These are phyloP conservation scores for Stachybotrys chartarum DNA, from an alignment of 2,329 filamentous ascomycete genomes.

Conservation along the genomic window DNA sequence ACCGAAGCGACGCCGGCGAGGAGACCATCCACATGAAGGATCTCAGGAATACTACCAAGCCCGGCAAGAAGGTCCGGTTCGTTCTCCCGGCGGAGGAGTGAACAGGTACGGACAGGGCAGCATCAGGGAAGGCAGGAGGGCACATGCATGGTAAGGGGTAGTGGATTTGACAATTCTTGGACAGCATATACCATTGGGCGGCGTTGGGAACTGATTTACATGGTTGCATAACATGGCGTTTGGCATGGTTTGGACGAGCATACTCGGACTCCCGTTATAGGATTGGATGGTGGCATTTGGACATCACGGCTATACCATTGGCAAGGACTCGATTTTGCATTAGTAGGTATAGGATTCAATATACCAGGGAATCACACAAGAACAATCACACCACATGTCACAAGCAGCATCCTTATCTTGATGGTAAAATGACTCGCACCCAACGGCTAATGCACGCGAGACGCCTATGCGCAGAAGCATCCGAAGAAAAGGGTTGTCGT, in stretches of 20 bases:
- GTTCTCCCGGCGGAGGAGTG: constrained; percentile 29
- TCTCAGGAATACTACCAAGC: constrained; percentile 35
- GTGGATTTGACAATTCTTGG: background rate
- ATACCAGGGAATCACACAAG: background rate
- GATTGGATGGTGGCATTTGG: background rate
- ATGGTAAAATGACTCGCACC: background rate
- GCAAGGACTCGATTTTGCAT: background rate
- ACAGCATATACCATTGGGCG: background rate
- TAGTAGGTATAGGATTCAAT: background rate
- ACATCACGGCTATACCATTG: background rate
- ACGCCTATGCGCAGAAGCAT: no score
- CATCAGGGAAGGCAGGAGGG: background rate
- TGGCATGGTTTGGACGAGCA: background rate
- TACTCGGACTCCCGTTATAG: background rate
- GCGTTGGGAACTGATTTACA: background rate
- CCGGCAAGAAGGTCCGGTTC: constrained; percentile 50
- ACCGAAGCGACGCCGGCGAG: constrained; percentile 21
- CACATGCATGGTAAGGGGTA: constrained; percentile 5
- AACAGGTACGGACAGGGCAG: background rate
- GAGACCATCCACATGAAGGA: constrained; percentile 9
- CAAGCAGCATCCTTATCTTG: background rate
- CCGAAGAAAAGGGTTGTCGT: background rate
- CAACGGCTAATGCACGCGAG: background rate
- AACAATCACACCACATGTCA: background rate
- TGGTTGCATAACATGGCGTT: background rate